These are phyloP conservation scores for Acacia melanoxylon DNA, from an alignment of 306 rosid genomes.

Conservation along the genomic window DNA sequence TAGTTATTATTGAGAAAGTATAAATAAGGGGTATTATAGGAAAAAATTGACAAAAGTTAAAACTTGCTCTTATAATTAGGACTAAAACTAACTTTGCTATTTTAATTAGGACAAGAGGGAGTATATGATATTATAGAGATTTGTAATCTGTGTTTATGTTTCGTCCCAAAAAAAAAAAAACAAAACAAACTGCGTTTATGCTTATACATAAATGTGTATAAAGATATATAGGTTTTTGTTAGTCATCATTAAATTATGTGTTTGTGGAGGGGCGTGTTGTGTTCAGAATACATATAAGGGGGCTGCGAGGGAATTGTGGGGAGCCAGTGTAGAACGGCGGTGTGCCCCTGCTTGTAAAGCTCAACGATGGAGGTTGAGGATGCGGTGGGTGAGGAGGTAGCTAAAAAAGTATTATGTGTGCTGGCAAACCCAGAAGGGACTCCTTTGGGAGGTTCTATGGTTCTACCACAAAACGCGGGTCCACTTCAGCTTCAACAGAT, in stretches of 20 bases:
- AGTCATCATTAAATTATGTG: too few relatives aligned
- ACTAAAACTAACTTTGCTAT: too few relatives aligned
- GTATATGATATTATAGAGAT: neutral
- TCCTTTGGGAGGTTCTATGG: constrained; percentile 62
- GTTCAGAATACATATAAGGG: neutral
- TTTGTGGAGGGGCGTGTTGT: too few relatives aligned
- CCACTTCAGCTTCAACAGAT: constrained; percentile 77
- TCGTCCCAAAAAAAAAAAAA: too few relatives aligned
- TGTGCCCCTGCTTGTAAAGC: neutral
- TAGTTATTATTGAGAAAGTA: too few relatives aligned
- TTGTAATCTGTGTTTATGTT: neutral
- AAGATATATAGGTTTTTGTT: neutral
- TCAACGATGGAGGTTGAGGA: neutral
- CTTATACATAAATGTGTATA: too few relatives aligned
- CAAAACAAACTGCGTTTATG: neutral
- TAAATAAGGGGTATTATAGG: too few relatives aligned
- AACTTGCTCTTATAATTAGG: too few relatives aligned
- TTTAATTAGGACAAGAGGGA: too few relatives aligned
- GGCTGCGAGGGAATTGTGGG: neutral
- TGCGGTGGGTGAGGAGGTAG: neutral
- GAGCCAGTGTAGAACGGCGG: neutral
- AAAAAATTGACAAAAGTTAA: too few relatives aligned
- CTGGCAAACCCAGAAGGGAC: constrained; percentile 72
- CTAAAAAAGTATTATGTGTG: constrained; percentile 61
- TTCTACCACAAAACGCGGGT: constrained; percentile 70